phyloP scores from a whole-genome alignment of 1,284 basidiomycete genomes.

The Afroboletus lepidellus region DNA sequence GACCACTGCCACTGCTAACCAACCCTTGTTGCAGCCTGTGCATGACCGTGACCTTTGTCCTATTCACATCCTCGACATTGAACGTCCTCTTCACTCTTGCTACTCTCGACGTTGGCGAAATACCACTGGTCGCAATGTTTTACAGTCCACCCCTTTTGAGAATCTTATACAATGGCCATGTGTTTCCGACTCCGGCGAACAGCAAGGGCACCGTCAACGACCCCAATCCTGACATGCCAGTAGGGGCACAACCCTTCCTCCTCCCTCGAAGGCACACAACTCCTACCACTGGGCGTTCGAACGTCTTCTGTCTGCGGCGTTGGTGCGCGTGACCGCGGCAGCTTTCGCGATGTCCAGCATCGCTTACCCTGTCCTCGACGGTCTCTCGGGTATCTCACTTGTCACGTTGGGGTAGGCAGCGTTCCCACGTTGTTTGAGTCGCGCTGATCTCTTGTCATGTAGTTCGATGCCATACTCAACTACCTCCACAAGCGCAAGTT shows the following conservation, averaged over 20 bases:
- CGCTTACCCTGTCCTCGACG: slow-evolving; percentile 84
- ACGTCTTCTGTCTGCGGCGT: slow-evolving; percentile 81
- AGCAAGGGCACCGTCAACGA: slow-evolving; percentile 96
- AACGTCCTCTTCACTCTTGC: slow-evolving; percentile 53
- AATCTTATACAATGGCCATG: slow-evolving; percentile 1
- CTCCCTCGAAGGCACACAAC: slow-evolving; percentile 79
- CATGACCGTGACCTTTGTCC: too few species aligned
- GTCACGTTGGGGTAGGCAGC: slow-evolving; percentile 82
- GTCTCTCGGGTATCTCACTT: slow-evolving; percentile 81
- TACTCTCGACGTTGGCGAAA: slow-evolving; percentile 49
- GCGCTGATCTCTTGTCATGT: background rate
- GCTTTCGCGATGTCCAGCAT: slow-evolving; percentile 74
- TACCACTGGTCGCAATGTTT: slow-evolving; percentile 39
- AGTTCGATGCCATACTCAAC: slow-evolving; percentile 81
- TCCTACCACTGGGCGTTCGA: slow-evolving; percentile 99
- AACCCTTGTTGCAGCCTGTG: too few species aligned
- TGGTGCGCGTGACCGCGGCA: slow-evolving; percentile 86
- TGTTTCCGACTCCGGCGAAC: slow-evolving; percentile 62
- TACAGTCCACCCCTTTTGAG: slow-evolving; percentile 27
- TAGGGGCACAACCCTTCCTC: slow-evolving; percentile 85
- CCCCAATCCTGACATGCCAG: too few species aligned
- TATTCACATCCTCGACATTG: slow-evolving; percentile 13
- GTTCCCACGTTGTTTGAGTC: background rate
- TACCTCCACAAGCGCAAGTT: slow-evolving; percentile 96
- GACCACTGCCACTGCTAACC: too few species aligned